Evolutionary conservation across 257 asterid species (phyloP).

Genomic region (Solanum rostratum): DNA sequence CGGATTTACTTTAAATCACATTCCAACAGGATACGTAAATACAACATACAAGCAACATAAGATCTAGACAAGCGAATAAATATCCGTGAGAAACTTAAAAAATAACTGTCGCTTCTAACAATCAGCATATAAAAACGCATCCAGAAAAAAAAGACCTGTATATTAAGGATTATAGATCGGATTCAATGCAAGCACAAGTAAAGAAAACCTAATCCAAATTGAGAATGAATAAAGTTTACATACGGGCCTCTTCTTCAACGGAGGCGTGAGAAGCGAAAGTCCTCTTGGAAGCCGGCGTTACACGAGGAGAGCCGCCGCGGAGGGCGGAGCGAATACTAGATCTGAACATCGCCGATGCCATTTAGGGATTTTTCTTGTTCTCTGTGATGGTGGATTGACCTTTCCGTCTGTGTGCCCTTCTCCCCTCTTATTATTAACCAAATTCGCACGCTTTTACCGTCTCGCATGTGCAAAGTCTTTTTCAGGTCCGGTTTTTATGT

Average conservation of each 20-base stretch:
- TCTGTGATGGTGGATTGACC: not conserved
- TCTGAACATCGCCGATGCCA: constrained; percentile 85
- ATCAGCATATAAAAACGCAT: not conserved
- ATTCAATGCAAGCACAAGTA: not conserved
- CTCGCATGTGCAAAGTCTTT: not conserved
- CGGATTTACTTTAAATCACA: not conserved
- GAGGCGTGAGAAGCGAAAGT: constrained; percentile 52
- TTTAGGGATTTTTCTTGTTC: constrained; percentile 5
- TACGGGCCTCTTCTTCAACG: constrained; percentile 82
- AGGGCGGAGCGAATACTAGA: constrained; percentile 75
- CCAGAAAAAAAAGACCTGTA: not conserved
- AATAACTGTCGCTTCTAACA: too few relatives aligned
- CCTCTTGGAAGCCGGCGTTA: constrained; percentile 40
- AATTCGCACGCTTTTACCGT: not conserved
- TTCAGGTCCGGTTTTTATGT: not conserved
- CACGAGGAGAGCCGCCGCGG: constrained; percentile 51
- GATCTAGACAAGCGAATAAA: not conserved
- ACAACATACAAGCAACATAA: not conserved
- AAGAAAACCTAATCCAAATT: not conserved
- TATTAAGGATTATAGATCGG: not conserved
- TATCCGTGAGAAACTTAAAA: not conserved
- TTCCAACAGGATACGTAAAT: not conserved
- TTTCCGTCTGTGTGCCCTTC: not conserved
- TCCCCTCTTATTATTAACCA: not conserved
- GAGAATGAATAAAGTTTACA: not conserved